Conservation (phyloP, 2,329 filamentous ascomycete genomes). For the Sclerotinia nivalis region DNA sequence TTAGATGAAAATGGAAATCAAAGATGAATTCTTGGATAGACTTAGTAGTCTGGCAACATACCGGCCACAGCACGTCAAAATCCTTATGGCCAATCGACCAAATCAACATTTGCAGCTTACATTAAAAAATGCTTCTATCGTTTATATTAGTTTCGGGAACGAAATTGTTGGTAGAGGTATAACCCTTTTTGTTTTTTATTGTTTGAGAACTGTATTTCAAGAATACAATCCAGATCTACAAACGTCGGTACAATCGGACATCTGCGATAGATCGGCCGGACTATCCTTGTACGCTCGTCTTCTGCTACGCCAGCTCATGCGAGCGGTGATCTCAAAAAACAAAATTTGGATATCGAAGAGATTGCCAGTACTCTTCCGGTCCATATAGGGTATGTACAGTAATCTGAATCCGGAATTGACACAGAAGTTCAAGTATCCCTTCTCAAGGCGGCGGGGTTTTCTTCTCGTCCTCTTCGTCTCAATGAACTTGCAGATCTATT, state of each 20-base stretch:
- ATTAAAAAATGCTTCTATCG: conserved; percentile 36
- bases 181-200: neutral
- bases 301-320: neutral
- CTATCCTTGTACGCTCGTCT: conserved; percentile 17
- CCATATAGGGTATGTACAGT: conserved; percentile 37
- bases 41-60: conserved; percentile 41
- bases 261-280: neutral
- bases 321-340: neutral
- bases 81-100: conserved; percentile 48
- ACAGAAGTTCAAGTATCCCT: conserved; percentile 30
- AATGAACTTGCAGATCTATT: conserved; percentile 12
- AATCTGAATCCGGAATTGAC: conserved; percentile 20
- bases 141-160: conserved; percentile 44
- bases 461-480: conserved; percentile 31
- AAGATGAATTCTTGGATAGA: conserved; percentile 40
- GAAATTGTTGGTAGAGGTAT: conserved; percentile 44
- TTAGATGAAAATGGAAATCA: conserved; percentile 47
- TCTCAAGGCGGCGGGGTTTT: conserved; percentile 30
- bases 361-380: conserved; percentile 22
- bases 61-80: conserved; percentile 43
- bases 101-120: conserved; percentile 38
- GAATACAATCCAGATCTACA: neutral
- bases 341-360: neutral
- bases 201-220: neutral
- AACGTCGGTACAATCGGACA: neutral